Base-by-base conservation (phyloP, 768 basidiomycete genomes). In the Naematelia aurantialba region DNA sequence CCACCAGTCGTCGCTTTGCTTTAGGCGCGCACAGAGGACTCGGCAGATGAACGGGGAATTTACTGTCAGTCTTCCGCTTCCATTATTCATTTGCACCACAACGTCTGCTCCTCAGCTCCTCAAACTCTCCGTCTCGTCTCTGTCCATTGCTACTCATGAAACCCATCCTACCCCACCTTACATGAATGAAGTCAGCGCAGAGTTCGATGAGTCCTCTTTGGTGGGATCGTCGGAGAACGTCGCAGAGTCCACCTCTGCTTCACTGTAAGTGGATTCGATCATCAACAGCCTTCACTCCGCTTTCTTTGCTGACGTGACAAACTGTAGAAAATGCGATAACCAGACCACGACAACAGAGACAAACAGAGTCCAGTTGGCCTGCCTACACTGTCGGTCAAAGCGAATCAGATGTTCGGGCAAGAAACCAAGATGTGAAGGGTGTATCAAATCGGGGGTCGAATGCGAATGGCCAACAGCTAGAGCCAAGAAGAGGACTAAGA, bases 381-480 rank as follows among this genome's bases (percentile, higher is more conserved):
- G 69, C 46, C 68, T 72, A 22, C 63, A 60, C 42, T 72, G 70
- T 54, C 45, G 70, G 19, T 59, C 59, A 4, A 72, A 69, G 52
- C 49, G 70, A 21, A 66, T 72, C 54, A 26, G 68, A 51, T 72
- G 70, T 59, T 59, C 56, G 24, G 70, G 70, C 10, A 53, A 56
- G 19, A 62, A 59, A 46, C 70, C 70, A 1, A 59, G 50, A 3
- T 72, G 70, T 49, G 29, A 63, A 52, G 70, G 58, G 24, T 72
- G 70, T 51, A 45, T 29, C 8, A 72, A 70, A 50, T 63, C 69
- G 19, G 54, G 59, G 12, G 64, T 68, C n/a, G 49, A 30, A 19
- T 76, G 75, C 53, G 68, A 69, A 45, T 76, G 70, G 69, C 75
- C 75, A 1, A 55, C 59, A 11, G 71, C 65, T 14, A 56, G 75